Conservation (phyloP, 2,329 filamentous ascomycete species). For the Dactylellina haptotyla region DNA sequence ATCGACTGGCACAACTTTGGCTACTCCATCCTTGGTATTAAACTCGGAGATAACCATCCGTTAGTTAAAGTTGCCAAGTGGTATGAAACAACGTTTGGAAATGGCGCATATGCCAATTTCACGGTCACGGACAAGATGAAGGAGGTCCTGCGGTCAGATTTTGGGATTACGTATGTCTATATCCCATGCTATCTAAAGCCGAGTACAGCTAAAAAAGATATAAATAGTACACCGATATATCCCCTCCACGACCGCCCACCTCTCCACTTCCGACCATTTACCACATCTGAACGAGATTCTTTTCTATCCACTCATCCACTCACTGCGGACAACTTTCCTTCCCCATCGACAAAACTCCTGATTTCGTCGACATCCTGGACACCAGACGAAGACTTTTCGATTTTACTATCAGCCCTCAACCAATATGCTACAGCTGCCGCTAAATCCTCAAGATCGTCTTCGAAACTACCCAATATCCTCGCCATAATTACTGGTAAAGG, state of each 20-base stretch:
- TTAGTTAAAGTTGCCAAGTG: constrained; percentile 79
- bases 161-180: constrained; percentile 40
- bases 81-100: constrained; percentile 80
- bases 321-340: constrained; percentile 67
- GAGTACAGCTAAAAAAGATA: not conserved
- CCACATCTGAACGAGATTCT: constrained; percentile 64
- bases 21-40: constrained; percentile 84
- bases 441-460: constrained; percentile 56
- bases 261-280: constrained; percentile 78
- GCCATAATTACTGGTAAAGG: constrained; percentile 96
- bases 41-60: constrained; percentile 70
- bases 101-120: constrained; percentile 77
- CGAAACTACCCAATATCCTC: constrained; percentile 73
- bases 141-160: constrained; percentile 38
- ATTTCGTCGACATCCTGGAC: constrained; percentile 98
- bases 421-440: constrained; percentile 66
- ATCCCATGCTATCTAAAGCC: not conserved
- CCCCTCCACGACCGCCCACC: constrained; percentile 89
- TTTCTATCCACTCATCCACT: constrained; percentile 75
- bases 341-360: constrained; percentile 73
- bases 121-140: constrained; percentile 91
- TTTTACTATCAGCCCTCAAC: constrained; percentile 84
- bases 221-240: constrained; percentile 71
- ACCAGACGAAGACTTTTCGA: constrained; percentile 89
- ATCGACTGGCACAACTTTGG: constrained; percentile 99